phyloP scores from a whole-genome alignment of 495 filamentous ascomycete species.

The Aspergillus egyptiacus region DNA sequence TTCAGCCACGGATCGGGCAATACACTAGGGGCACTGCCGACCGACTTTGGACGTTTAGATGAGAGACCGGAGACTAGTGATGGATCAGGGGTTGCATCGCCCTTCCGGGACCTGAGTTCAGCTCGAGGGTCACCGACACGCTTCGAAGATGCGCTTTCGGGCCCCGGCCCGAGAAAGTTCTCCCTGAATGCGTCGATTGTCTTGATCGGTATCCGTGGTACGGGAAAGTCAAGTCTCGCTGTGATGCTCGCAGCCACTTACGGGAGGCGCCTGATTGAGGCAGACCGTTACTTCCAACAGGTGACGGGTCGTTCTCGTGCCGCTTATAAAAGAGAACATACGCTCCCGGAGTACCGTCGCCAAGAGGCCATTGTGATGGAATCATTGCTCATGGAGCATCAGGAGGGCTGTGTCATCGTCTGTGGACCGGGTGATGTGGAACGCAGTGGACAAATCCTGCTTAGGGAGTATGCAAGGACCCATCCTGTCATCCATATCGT shows the following conservation, averaged over 20 bases:
- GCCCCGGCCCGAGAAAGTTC: constrained; percentile 39
- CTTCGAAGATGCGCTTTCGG: constrained; percentile 27
- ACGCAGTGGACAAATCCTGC: constrained; percentile 34
- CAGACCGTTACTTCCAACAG: constrained; percentile 65
- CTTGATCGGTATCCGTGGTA: constrained; percentile 67
- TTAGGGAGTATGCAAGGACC: constrained; percentile 42
- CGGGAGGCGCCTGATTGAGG: constrained; percentile 62
- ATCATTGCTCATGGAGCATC: constrained; percentile 54
- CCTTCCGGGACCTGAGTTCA: constrained; percentile 27
- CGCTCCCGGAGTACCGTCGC: constrained; percentile 52
- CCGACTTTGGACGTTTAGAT: constrained; percentile 17
- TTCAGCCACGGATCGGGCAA: background rate
- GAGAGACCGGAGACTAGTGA: constrained; percentile 26
- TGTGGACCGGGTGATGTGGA: constrained; percentile 56
- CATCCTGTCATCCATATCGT: constrained; percentile 71
- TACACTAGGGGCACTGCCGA: background rate
- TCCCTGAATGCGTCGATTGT: constrained; percentile 62
- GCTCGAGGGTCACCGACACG: constrained; percentile 30
- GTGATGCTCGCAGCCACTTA: constrained; percentile 71
- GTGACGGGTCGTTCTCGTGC: constrained; percentile 56
- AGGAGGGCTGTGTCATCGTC: constrained; percentile 63
- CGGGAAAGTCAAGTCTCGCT: constrained; percentile 70
- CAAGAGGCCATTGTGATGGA: constrained; percentile 59
- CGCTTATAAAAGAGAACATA: constrained; percentile 55
- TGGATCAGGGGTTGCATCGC: constrained; percentile 16